These are phyloP conservation scores for Trametes cinnabarina DNA, from an alignment of 768 basidiomycete genomes.

Conservation along the genomic window DNA sequence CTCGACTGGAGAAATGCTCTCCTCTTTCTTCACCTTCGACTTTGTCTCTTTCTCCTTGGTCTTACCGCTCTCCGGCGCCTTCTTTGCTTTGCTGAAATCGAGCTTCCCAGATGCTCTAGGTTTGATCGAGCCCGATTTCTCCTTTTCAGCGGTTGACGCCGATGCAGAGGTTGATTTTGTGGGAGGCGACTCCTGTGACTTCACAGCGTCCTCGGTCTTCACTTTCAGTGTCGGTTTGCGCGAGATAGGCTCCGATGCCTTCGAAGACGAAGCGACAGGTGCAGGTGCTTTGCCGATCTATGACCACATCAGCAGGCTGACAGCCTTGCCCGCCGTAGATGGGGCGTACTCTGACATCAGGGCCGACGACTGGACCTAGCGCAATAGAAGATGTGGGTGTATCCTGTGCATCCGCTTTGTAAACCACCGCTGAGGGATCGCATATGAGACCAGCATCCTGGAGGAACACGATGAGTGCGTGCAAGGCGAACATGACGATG, in stretches of 20 bases:
- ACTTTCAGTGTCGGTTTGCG: conserved; percentile 15
- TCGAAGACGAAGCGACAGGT: conserved; percentile 15
- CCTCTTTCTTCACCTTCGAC: conserved; percentile 18
- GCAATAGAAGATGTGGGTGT: conserved; percentile 16
- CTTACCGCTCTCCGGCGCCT: conserved; percentile 17
- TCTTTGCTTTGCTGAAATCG: conserved; percentile 60
- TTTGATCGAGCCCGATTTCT: conserved; percentile 29
- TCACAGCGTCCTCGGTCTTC: conserved; percentile 2
- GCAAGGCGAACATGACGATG: background rate
- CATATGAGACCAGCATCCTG: conserved; percentile 49
- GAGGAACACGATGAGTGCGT: background rate
- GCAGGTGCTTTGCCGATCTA: conserved; percentile 22
- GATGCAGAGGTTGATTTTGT: background rate
- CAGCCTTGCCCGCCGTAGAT: no score
- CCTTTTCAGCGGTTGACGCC: conserved; percentile 1
- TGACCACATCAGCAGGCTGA: background rate
- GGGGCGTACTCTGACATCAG: conserved; percentile 27
- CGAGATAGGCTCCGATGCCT: conserved; percentile 8
- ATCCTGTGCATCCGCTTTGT: conserved; percentile 32
- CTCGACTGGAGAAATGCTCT: conserved; percentile 9
- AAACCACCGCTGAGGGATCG: conserved; percentile 32
- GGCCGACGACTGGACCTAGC: conserved; percentile 29
- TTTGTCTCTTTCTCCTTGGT: conserved; percentile 9
- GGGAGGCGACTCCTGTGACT: background rate
- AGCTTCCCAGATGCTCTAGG: conserved; percentile 46